These are phyloP conservation scores for Elongisporangium prolatum DNA, from an alignment of 352 stramenopile genomes.

Conservation along the genomic window DNA sequence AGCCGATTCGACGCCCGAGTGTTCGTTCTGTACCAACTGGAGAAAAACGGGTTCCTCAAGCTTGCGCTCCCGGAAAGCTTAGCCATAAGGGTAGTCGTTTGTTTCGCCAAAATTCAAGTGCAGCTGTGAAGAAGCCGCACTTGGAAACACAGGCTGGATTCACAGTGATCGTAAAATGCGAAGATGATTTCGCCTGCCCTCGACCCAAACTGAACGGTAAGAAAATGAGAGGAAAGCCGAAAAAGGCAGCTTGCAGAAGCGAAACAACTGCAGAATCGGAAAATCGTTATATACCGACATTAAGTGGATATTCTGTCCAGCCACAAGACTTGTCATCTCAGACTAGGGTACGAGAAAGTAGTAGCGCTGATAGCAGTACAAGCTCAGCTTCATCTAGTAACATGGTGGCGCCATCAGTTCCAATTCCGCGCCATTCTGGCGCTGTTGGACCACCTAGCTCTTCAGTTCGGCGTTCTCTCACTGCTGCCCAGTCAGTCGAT, in stretches of 20 bases:
- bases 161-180: not conserved
- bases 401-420: slow-evolving; percentile 17
- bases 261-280: slow-evolving; percentile 1
- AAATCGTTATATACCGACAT: not conserved
- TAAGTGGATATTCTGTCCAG: not conserved
- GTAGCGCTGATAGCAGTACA: not conserved
- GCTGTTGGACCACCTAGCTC: slow-evolving; percentile 14
- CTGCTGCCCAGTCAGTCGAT: slow-evolving; percentile 11
- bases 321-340: not conserved
- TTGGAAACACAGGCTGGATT: not conserved
- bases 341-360: not conserved
- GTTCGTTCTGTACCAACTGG: not conserved
- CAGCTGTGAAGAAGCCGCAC: not conserved
- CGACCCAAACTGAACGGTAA: slow-evolving; percentile 28
- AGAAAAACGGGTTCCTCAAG: not conserved
- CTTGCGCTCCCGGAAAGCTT: not conserved
- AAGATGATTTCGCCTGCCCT: not conserved
- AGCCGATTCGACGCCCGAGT: not conserved
- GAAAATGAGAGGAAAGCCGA: slow-evolving; percentile 29
- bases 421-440: slow-evolving; percentile 7
- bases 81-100: not conserved
- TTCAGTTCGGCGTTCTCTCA: slow-evolving; percentile 15
- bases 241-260: slow-evolving; percentile 1
- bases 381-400: slow-evolving; percentile 6
- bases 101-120: not conserved